A percentile compares a stretch with the other conserved stretches of the same genome.
Evolutionary conservation across 306 rosid species (phyloP).

Genomic region (Pueraria montana): DNA sequence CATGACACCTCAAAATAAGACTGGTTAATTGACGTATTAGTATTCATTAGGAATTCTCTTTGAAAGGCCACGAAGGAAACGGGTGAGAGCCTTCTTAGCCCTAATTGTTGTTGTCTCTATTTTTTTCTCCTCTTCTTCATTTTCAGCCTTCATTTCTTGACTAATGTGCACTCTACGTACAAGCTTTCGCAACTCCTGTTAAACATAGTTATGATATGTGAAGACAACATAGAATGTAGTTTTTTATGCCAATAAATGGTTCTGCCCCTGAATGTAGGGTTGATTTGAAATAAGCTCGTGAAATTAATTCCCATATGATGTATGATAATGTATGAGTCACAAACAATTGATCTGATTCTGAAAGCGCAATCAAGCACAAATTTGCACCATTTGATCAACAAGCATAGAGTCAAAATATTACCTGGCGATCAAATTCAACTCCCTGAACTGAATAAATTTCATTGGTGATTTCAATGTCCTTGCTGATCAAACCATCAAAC

Average conservation of each 20-base stretch:
- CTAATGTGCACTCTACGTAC: slow-evolving; percentile 67
- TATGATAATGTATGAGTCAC: slow-evolving; percentile 29
- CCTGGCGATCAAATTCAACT: slow-evolving; percentile 96
- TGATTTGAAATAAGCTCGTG: slow-evolving; percentile 15
- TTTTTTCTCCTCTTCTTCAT: slow-evolving; percentile 63
- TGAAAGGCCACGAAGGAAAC: slow-evolving; percentile 72
- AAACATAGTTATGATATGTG: slow-evolving; percentile 30
- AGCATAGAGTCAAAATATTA: slow-evolving; percentile 42
- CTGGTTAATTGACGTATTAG: slow-evolving; percentile 25
- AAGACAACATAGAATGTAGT: slow-evolving; percentile 7
- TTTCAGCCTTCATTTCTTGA: slow-evolving; percentile 55
- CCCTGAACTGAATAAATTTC: slow-evolving; percentile 83
- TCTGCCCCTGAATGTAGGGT: neutral
- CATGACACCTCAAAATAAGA: slow-evolving; percentile 23
- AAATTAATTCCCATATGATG: neutral
- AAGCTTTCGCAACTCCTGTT: slow-evolving; percentile 89
- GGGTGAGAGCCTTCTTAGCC: slow-evolving; percentile 73
- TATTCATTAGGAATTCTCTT: slow-evolving; percentile 61
- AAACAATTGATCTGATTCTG: neutral
- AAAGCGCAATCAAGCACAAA: slow-evolving; percentile 9
- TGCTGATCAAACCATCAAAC: slow-evolving; percentile 80
- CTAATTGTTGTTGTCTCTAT: slow-evolving; percentile 49
- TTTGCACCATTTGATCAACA: neutral
- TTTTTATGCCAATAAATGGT: neutral
- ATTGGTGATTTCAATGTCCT: slow-evolving; percentile 74